Evolutionary conservation across 164 flowering plant genomes (phyloP).

Genomic region (Umbilicus rupestris): DNA sequence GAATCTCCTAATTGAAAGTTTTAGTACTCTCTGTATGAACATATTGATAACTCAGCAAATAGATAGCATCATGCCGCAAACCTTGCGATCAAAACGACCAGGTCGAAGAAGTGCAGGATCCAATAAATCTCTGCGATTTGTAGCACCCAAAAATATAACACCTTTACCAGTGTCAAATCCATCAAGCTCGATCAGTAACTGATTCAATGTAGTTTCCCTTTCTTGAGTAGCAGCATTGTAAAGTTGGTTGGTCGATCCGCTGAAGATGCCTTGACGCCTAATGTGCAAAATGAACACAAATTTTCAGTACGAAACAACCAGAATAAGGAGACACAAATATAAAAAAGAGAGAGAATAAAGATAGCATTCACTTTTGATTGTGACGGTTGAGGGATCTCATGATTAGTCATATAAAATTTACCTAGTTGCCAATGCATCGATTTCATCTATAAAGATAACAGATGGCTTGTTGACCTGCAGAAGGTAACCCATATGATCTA

Average conservation of each 20-base stretch:
- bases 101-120: slow-evolving; percentile 99
- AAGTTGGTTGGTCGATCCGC: slow-evolving; percentile 44
- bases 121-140: slow-evolving; percentile 86
- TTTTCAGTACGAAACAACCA: not conserved
- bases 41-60: slow-evolving; percentile 5
- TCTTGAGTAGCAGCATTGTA: slow-evolving; percentile 96
- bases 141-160: slow-evolving; percentile 93
- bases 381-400: not conserved
- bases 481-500: slow-evolving; percentile 1
- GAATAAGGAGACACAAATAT: not conserved
- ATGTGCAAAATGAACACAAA: slow-evolving; percentile 16
- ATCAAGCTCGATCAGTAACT: slow-evolving; percentile 92
- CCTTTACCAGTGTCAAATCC: slow-evolving; percentile 99
- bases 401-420: slow-evolving; percentile 13
- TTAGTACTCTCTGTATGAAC: not conserved
- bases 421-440: slow-evolving; percentile 93
- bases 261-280: slow-evolving; percentile 83
- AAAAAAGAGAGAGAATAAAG: not conserved
- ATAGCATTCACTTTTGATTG: too few species aligned
- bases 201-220: slow-evolving; percentile 94
- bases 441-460: slow-evolving; percentile 94
- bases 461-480: slow-evolving; percentile 94
- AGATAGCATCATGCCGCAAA: slow-evolving; percentile 17
- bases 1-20: not conserved
- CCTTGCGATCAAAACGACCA: slow-evolving; percentile 98